Base-by-base conservation (phyloP, 225 moss, liverwort and hornwort species). In the Physcomitrium patens region DNA sequence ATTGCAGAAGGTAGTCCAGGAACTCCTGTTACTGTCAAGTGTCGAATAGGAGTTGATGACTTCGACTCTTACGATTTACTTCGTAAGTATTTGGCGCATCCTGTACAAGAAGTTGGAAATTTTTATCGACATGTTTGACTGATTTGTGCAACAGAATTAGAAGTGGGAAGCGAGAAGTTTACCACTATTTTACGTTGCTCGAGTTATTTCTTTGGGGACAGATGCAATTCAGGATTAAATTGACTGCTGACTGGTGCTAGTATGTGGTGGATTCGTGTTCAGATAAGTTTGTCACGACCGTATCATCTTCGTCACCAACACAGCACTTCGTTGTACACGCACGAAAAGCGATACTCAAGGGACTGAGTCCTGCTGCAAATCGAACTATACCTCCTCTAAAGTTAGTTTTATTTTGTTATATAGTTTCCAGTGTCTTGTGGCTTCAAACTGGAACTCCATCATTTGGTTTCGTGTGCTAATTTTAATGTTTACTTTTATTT, bases 261-360 rank as follows among this genome's bases (percentile, higher is more conserved):
- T 76, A 46, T 60, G 60, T 81, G 75, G 75, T 76, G 60, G 48
- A 31, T 24, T 7, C 51, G 17, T 76, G 64, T 75, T 60, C 84
- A 99, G 99, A 91, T 78, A 86, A 86, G 48, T 99, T 99, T 74
- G 60, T 99, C 42, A 82, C 79, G 52, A 93, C 89, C 23, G 99
- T 99, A 31, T 91, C 99, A 59, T 86, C 93, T 66, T 86, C 81
- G 71, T 99, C 99, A 71, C 95, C 93, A 68, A 87, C 94, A 12
- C 70, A 84, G 59, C 91, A 93, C 75, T 99, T 99, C 72, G 80
- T 99, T 28, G 89, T 99, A 78, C 99, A 99, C 69, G 89, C 99
- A 46, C 93, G 93, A 58, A 99, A 99, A 89, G 99, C 99, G 41
- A 81, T 95, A 71, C 82, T 99, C 71, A 99, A 99, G 80, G 99